These are phyloP conservation scores for Apiospora rasikravindrae DNA, from an alignment of 2,329 filamentous ascomycete species.

Conservation along the genomic window DNA sequence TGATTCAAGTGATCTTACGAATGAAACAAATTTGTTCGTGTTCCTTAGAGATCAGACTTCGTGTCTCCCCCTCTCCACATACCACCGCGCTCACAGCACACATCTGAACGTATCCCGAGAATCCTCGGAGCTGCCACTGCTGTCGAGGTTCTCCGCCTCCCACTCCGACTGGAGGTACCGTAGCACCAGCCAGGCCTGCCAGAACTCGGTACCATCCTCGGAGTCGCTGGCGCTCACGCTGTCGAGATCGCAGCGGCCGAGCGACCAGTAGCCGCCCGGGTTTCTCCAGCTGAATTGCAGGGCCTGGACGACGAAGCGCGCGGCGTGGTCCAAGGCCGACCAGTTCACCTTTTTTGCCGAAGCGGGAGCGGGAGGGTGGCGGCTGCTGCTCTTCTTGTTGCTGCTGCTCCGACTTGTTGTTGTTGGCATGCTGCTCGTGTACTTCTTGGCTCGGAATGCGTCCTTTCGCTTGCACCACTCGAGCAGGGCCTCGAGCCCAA, in stretches of 20 bases:
- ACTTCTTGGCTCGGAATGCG: conserved; percentile 27
- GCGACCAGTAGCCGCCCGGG: conserved; percentile 32
- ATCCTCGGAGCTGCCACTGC: conserved; percentile 7
- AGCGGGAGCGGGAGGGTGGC: not conserved
- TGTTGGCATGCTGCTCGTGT: conserved; percentile 16
- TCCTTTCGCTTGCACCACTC: conserved; percentile 26
- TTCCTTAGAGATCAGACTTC: not conserved
- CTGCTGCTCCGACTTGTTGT: conserved; percentile 24
- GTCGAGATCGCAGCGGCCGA: conserved; percentile 30
- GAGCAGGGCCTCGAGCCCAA: conserved; percentile 30
- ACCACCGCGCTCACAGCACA: not conserved
- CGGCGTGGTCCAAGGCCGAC: conserved; percentile 34
- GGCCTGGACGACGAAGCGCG: conserved; percentile 35
- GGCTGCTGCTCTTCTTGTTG: conserved; percentile 20
- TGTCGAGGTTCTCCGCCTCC: conserved; percentile 28
- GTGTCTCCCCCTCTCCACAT: not conserved
- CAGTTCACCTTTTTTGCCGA: conserved; percentile 30
- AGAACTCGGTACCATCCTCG: conserved; percentile 33
- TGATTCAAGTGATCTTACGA: no score
- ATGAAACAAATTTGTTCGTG: not conserved
- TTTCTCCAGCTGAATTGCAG: conserved; percentile 35
- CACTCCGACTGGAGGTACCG: conserved; percentile 37
- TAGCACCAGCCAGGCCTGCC: conserved; percentile 36
- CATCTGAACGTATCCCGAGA: conserved; percentile 7
- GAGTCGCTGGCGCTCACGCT: conserved; percentile 25